phyloP scores from a whole-genome alignment of 352 stramenopile species.

The Salisapilia sapeloensis region DNA sequence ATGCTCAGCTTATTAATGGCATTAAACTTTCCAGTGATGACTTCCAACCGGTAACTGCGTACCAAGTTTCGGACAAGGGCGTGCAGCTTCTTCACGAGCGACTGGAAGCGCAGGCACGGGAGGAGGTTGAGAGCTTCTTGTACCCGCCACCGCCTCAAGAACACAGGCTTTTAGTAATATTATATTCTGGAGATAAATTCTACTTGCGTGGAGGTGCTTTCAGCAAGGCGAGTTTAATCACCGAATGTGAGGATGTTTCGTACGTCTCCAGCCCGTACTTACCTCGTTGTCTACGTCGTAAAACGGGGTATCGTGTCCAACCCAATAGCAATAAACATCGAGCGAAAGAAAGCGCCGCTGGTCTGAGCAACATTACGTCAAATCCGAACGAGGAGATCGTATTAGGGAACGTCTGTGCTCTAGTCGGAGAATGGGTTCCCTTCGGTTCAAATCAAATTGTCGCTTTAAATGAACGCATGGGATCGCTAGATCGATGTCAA shows the following conservation, averaged over 20 bases:
- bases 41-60: slow-evolving; percentile 93
- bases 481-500: slow-evolving; percentile 91
- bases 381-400: slow-evolving; percentile 88
- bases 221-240: slow-evolving; percentile 82
- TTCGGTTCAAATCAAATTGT: slow-evolving; percentile 97
- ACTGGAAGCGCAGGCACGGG: slow-evolving; percentile 51
- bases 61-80: slow-evolving; percentile 88
- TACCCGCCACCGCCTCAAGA: slow-evolving; percentile 31
- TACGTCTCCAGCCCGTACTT: slow-evolving; percentile 96
- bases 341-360: slow-evolving; percentile 69
- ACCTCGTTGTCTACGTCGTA: slow-evolving; percentile 88
- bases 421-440: slow-evolving; percentile 95
- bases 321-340: slow-evolving; percentile 88
- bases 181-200: slow-evolving; percentile 64
- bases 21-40: slow-evolving; percentile 87
- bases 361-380: slow-evolving; percentile 75
- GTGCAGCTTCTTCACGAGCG: slow-evolving; percentile 71
- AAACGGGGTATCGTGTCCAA: slow-evolving; percentile 51
- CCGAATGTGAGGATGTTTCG: slow-evolving; percentile 93
- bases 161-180: slow-evolving; percentile 20
- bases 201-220: slow-evolving; percentile 68
- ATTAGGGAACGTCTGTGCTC: slow-evolving; percentile 90
- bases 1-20: slow-evolving; percentile 85
- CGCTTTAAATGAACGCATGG: slow-evolving; percentile 93
- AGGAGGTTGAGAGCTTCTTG: slow-evolving; percentile 47